These are phyloP conservation scores for Crepidotus variabilis DNA, from an alignment of 768 basidiomycete species.

Conservation along the genomic window DNA sequence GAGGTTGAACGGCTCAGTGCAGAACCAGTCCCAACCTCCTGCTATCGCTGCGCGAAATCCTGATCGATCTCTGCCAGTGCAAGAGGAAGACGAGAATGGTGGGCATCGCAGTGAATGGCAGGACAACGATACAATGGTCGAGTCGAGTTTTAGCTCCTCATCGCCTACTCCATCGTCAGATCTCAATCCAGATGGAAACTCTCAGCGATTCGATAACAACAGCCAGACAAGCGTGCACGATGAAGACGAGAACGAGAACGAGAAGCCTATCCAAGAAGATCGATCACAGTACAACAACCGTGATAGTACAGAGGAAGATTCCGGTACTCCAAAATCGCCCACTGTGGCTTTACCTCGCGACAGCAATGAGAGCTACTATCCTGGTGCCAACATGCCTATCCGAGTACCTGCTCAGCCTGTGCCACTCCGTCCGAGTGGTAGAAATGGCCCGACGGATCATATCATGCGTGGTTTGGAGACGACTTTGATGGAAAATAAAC, in stretches of 20 bases:
- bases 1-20: constrained; percentile 29
- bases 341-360: constrained; percentile 54
- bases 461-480: constrained; percentile 58
- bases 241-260: constrained; percentile 28
- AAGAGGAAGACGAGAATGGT: constrained; percentile 62
- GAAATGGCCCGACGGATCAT: constrained; percentile 59
- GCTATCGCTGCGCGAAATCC: constrained; percentile 53
- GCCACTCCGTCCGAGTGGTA: constrained; percentile 42
- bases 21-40: constrained; percentile 54
- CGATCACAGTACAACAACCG: constrained; percentile 29
- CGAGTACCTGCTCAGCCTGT: constrained; percentile 18
- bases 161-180: constrained; percentile 56
- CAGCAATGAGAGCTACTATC: constrained; percentile 23
- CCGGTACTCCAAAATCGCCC: constrained; percentile 66
- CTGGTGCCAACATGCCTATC: constrained; percentile 17
- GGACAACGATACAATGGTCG: constrained; percentile 26
- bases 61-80: constrained; percentile 71
- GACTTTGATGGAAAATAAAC: constrained; percentile 45
- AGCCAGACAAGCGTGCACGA: constrained; percentile 21
- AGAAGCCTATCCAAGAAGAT: constrained; percentile 29
- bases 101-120: constrained; percentile 28
- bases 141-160: constrained; percentile 29
- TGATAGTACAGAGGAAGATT: constrained; percentile 46
- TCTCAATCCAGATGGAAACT: constrained; percentile 41
- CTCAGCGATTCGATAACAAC: constrained; percentile 22